Evolutionary conservation across 352 stramenopile genomes (phyloP), one percentile per base, ranked within the genome.

Genomic region (Globisporangium echinulatum): DNA sequence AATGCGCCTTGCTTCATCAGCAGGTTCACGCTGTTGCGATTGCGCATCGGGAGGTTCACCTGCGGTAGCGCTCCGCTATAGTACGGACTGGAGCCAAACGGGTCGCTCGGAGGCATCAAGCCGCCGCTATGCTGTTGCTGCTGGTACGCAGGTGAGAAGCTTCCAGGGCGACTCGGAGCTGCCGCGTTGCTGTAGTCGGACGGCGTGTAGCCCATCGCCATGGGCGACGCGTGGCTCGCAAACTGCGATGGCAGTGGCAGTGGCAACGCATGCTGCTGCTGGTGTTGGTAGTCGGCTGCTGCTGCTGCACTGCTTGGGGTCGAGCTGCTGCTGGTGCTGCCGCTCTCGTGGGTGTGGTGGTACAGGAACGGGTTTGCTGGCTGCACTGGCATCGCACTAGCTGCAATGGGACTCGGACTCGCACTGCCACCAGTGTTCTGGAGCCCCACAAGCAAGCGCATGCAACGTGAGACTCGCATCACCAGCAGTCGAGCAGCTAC

Each of bases 21-120:
- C 33, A 62, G 56, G 49, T 62, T 62, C 33, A 56, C 50, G 50
- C 70, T 81, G 37, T 70, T 71, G 25, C 75, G 75, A 52, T 90
- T 72, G 14, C 79, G 75, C 46, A 90, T 66, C 49, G 79, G 75
- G 37, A 87, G 48, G 51, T 87, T 85, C 49, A 90, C 85, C 52
- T 87, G 77, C 8, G 73, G 57, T 9, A 55, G 51, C 37, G 38
- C 37, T 3, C 36, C 37, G 51, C 59, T 58, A 15, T 54, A 50
- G 19, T 15, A 51, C 52, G 52, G 77, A 71, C 44, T 69, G 42
- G 17, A 61, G 63, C 46, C 62, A 46, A 75, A 82, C 48, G 65
- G 59, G 17, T 77, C 61, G 15, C 8, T 39, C 48, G 67, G 48
- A 44, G 69, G 1, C 48, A 59, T 50, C 10, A 49, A 43, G 8